These are phyloP conservation scores for Starmerella powellii DNA, from an alignment of 805 yeast species.

Conservation along the genomic window DNA sequence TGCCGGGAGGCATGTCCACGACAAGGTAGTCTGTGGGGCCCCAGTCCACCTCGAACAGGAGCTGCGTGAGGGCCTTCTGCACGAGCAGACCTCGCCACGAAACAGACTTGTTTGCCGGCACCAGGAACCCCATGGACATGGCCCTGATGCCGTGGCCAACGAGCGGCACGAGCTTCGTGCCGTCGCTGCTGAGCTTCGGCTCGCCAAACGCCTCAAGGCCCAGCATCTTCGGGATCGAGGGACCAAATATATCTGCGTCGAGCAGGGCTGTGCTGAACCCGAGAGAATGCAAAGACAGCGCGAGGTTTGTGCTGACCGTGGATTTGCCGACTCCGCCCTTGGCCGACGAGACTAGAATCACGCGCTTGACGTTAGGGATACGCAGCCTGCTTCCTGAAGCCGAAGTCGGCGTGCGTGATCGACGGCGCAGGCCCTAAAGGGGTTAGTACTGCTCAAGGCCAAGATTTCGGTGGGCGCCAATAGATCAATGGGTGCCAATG, in stretches of 20 bases:
- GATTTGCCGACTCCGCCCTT: conserved; percentile 79
- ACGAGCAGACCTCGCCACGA: conserved; percentile 85
- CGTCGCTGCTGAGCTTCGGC: conserved; percentile 42
- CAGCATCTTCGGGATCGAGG: conserved; percentile 64
- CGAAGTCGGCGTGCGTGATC: conserved; percentile 6
- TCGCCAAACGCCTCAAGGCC: conserved; percentile 45
- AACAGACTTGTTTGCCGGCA: conserved; percentile 50
- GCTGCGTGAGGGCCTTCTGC: conserved; percentile 74
- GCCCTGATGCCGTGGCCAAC: conserved; percentile 63
- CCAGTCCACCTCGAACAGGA: conserved; percentile 78
- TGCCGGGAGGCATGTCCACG: conserved; percentile 83
- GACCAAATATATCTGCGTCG: conserved; percentile 78
- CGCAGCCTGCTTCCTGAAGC: conserved; percentile 26
- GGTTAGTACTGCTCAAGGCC: conserved; percentile 16
- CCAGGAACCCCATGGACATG: conserved; percentile 82
- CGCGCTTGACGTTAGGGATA: conserved; percentile 49
- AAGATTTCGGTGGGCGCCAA: no score
- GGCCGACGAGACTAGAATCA: conserved; percentile 59
- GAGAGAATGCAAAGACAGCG: conserved; percentile 43
- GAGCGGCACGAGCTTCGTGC: conserved; percentile 48
- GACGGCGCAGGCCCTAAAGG: conserved; percentile 35
- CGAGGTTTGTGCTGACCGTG: conserved; percentile 55
- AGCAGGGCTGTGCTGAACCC: conserved; percentile 55
- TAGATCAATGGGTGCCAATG: no score
- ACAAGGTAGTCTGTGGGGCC: conserved; percentile 46